Evolutionary conservation across 2,329 filamentous ascomycete genomes (phyloP).

Genomic region (Pseudogymnoascus destructans): DNA sequence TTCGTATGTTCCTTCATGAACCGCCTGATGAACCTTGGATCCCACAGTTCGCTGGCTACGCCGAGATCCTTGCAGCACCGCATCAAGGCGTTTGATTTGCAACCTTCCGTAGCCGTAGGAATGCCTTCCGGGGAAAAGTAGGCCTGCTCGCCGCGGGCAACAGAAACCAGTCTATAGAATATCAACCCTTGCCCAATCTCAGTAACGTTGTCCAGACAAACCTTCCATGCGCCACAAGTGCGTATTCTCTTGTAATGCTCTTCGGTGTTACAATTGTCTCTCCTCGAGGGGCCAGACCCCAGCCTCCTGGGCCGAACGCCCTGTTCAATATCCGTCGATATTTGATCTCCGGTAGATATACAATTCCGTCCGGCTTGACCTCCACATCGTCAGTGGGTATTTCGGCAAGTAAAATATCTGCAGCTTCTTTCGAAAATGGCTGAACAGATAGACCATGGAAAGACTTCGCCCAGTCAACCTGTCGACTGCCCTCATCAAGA

Average conservation of each 20-base stretch:
- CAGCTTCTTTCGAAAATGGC: conserved; percentile 51
- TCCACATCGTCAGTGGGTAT: conserved; percentile 68
- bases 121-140: conserved; percentile 87
- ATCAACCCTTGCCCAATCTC: neutral
- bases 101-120: conserved; percentile 87
- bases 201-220: conserved; percentile 33
- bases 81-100: conserved; percentile 95
- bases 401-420: conserved; percentile 47
- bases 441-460: conserved; percentile 54
- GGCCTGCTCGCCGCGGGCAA: conserved; percentile 86
- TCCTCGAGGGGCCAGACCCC: conserved; percentile 85
- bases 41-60: conserved; percentile 91
- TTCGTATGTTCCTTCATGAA: conserved; percentile 65
- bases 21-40: conserved; percentile 75
- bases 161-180: conserved; percentile 63
- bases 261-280: conserved; percentile 46
- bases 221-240: conserved; percentile 77
- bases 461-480: conserved; percentile 61
- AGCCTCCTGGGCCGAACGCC: conserved; percentile 88
- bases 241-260: conserved; percentile 78
- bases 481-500: conserved; percentile 34
- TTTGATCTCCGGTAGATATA: conserved; percentile 97
- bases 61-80: conserved; percentile 97
- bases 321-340: conserved; percentile 81
- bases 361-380: conserved; percentile 92